Conservation (phyloP, 306 rosid genomes). For the Cucurbita ficifolia region DNA sequence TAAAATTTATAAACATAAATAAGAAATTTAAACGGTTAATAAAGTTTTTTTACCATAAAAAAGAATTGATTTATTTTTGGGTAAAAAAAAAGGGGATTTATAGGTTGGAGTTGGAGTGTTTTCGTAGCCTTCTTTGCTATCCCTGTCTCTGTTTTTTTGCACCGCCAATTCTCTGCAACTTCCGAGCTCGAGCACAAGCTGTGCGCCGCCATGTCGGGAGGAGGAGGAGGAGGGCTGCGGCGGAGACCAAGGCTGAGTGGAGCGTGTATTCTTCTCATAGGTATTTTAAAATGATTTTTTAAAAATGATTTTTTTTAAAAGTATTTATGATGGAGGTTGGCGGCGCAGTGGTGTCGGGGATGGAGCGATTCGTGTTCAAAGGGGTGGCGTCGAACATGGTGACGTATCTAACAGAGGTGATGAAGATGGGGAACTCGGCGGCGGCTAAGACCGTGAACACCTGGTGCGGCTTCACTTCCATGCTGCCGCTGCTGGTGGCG, state of each 20-base stretch:
- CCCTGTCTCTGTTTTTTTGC: neutral
- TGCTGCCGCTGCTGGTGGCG: constrained; percentile 76
- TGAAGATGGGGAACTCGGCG: constrained; percentile 69
- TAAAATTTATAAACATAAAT: too few relatives aligned
- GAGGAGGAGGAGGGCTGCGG: constrained; percentile 35
- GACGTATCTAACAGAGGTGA: constrained; percentile 68
- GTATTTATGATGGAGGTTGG: too few relatives aligned
- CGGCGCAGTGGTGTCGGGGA: constrained; percentile 36
- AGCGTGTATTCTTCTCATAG: constrained; percentile 80
- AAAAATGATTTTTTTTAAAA: too few relatives aligned
- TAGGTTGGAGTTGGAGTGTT: neutral
- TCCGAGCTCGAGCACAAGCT: neutral
- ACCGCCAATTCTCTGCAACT: neutral
- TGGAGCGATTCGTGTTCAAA: constrained; percentile 88
- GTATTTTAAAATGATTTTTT: constrained; percentile 15
- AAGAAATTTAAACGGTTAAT: too few relatives aligned
- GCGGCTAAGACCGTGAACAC: constrained; percentile 77
- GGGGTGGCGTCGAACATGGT: constrained; percentile 83
- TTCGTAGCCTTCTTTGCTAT: neutral
- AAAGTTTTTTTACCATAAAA: too few relatives aligned
- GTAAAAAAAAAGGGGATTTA: neutral
- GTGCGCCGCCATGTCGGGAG: neutral
- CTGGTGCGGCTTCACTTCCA: constrained; percentile 83
- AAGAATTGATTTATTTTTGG: too few relatives aligned
- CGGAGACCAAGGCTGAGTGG: constrained; percentile 23